A percentile compares a stretch with the other conserved stretches of the same genome.
phyloP scores from a whole-genome alignment of 768 basidiomycete genomes.

The Lyophyllum atratum region DNA sequence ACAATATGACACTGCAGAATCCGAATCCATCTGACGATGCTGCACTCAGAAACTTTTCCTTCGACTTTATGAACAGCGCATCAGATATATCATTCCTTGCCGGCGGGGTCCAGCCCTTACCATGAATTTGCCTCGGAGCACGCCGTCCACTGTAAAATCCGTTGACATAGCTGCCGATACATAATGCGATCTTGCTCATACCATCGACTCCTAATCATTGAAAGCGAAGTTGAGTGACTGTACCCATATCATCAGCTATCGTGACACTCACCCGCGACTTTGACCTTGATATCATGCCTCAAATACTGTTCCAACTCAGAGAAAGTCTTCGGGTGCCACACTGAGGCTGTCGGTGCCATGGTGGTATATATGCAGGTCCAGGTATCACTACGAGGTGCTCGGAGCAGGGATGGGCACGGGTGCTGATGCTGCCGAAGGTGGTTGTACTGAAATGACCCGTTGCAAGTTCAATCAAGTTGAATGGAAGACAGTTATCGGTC shows the following conservation, averaged over 20 bases:
- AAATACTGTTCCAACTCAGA: constrained; percentile 60
- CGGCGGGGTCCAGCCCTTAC: constrained; percentile 31
- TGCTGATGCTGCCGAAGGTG: too few relatives aligned
- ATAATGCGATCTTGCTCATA: constrained; percentile 29
- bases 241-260: background rate
- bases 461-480: too few relatives aligned
- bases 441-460: too few relatives aligned
- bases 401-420: too few relatives aligned
- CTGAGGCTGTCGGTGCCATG: background rate
- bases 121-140: constrained; percentile 94
- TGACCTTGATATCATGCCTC: constrained; percentile 75
- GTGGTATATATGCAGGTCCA: background rate
- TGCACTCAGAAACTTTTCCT: constrained; percentile 86
- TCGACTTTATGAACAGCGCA: constrained; percentile 57
- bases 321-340: constrained; percentile 39
- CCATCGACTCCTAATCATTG: constrained; percentile 60
- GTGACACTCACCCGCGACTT: constrained; percentile 78
- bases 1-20: constrained; percentile 94
- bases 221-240: constrained; percentile 3
- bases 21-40: constrained; percentile 84
- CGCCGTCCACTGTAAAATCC: constrained; percentile 74
- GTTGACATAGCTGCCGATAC: background rate
- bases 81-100: constrained; percentile 5
- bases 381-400: too few relatives aligned
- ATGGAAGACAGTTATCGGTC: too few relatives aligned